Conservation (phyloP, 2,329 filamentous ascomycete species). For the Chalaropsis ovoidea region DNA sequence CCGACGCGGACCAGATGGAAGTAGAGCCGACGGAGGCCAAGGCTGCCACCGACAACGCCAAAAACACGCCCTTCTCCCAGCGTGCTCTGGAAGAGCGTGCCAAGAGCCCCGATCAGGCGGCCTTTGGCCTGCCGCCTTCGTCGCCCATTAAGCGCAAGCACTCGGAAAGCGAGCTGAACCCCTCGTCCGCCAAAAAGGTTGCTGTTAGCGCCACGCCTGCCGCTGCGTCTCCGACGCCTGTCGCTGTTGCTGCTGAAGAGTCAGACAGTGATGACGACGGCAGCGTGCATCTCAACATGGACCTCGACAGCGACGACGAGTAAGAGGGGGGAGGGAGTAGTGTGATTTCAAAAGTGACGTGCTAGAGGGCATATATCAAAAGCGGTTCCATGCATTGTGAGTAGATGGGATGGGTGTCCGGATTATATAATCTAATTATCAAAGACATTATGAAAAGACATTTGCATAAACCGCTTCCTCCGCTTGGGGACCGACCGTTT, state of each 20-base stretch:
- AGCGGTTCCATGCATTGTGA: not conserved
- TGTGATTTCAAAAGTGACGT: not conserved
- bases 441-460: not conserved
- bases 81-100: slow-evolving; percentile 16
- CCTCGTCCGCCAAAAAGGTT: slow-evolving; percentile 32
- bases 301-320: slow-evolving; percentile 44
- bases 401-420: slow-evolving; percentile 6
- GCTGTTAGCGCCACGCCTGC: slow-evolving; percentile 10
- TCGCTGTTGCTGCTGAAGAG: slow-evolving; percentile 26
- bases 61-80: slow-evolving; percentile 20
- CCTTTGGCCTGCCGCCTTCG: slow-evolving; percentile 22
- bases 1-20: not conserved
- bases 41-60: slow-evolving; percentile 12
- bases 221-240: slow-evolving; percentile 26
- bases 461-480: not conserved
- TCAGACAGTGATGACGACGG: slow-evolving; percentile 42
- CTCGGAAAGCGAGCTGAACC: slow-evolving; percentile 31
- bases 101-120: slow-evolving; percentile 15
- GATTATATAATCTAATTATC: slow-evolving; percentile 9
- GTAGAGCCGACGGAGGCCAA: slow-evolving; percentile 22
- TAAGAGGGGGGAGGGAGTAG: slow-evolving; percentile 1
- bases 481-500: not conserved
- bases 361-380: not conserved
- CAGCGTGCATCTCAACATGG: slow-evolving; percentile 51
- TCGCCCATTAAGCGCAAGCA: slow-evolving; percentile 36